Percentiles rank a stretch among this genome's conserved stretches.
Conservation (phyloP, 2,329 filamentous ascomycete species). For the Phaeophleospora eucalypticola region DNA sequence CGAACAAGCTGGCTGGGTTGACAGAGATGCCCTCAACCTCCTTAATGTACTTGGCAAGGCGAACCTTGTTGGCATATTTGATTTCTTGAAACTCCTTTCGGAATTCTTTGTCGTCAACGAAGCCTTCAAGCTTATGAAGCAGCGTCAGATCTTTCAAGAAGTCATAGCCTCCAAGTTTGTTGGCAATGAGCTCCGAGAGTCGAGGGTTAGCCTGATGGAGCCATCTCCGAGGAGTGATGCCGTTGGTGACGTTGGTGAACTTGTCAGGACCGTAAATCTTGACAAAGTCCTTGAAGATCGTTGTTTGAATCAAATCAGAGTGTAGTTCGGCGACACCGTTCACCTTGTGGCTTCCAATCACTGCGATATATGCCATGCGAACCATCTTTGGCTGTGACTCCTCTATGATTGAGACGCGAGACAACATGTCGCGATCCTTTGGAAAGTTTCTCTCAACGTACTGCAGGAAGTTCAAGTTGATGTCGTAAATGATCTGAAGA, state of each 20-base stretch:
- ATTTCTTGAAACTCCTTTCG: constrained; percentile 93
- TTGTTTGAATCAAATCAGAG: constrained; percentile 95
- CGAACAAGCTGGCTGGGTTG: constrained; percentile 84
- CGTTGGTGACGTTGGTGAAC: constrained; percentile 98
- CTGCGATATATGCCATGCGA: constrained; percentile 90
- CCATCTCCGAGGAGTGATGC: constrained; percentile 93
- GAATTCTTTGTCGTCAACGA: constrained; percentile 80
- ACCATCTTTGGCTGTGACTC: constrained; percentile 97
- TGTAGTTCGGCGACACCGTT: constrained; percentile 97
- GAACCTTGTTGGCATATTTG: constrained; percentile 93
- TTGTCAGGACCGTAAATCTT: constrained; percentile 92
- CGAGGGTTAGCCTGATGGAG: constrained; percentile 94
- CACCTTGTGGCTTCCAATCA: constrained; percentile 98
- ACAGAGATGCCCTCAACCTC: constrained; percentile 72
- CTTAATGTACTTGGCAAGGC: constrained; percentile 88
- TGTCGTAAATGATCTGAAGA: constrained; percentile 95
- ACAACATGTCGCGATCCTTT: constrained; percentile 78
- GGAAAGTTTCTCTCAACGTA: constrained; percentile 86
- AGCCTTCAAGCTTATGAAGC: constrained; percentile 80
- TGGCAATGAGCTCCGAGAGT: constrained; percentile 85
- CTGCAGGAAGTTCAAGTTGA: constrained; percentile 93
- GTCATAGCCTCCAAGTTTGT: constrained; percentile 75
- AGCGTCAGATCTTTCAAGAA: constrained; percentile 89
- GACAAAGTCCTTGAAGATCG: constrained; percentile 99
- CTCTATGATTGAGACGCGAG: constrained; percentile 92